Percentiles rank a stretch among this genome's conserved stretches.
phyloP scores from a whole-genome alignment of 768 basidiomycete genomes.

The Suillus spraguei region DNA sequence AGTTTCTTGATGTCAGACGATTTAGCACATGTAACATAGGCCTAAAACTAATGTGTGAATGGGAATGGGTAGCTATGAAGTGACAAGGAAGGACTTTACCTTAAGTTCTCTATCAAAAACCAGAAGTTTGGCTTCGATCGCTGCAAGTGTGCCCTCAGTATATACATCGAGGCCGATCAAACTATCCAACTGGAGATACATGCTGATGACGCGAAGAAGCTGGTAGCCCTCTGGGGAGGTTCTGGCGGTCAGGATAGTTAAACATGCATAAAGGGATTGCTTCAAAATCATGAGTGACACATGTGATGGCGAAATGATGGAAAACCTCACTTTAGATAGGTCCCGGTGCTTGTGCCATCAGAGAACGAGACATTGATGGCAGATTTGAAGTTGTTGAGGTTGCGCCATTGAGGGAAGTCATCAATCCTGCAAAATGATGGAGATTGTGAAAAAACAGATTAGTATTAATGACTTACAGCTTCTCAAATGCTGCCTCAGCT shows the following conservation, averaged over 20 bases:
- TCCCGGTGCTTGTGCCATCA: conserved; percentile 41
- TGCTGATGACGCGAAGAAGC: conserved; percentile 31
- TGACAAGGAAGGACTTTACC: conserved; percentile 21
- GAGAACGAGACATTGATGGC: conserved; percentile 31
- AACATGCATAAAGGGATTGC: conserved; percentile 3
- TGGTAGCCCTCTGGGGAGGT: conserved; percentile 21
- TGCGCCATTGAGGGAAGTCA: conserved; percentile 35
- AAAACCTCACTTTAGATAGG: conserved; percentile 34
- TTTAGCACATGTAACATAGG: background rate
- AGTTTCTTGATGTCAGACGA: conserved; percentile 3
- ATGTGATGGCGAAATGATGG: background rate
- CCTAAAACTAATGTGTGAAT: background rate
- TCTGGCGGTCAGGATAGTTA: background rate
- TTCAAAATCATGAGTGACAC: conserved; percentile 5
- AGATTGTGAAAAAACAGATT: conserved; percentile 5
- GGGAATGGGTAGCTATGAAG: background rate
- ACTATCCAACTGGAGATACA: conserved; percentile 35
- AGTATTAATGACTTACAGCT: conserved; percentile 26
- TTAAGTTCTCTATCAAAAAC: conserved; percentile 22
- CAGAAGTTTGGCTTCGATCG: conserved; percentile 21
- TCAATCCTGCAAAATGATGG: conserved; percentile 24
- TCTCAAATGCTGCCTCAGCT: conserved; percentile 14
- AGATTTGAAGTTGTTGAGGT: conserved; percentile 34
- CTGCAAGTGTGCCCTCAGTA: conserved; percentile 28
- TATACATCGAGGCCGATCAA: conserved; percentile 35